A percentile compares a stretch with the other conserved stretches of the same genome.
Evolutionary conservation across 495 filamentous ascomycete species (phyloP).

Genomic region (Daldinia bambusicola): DNA sequence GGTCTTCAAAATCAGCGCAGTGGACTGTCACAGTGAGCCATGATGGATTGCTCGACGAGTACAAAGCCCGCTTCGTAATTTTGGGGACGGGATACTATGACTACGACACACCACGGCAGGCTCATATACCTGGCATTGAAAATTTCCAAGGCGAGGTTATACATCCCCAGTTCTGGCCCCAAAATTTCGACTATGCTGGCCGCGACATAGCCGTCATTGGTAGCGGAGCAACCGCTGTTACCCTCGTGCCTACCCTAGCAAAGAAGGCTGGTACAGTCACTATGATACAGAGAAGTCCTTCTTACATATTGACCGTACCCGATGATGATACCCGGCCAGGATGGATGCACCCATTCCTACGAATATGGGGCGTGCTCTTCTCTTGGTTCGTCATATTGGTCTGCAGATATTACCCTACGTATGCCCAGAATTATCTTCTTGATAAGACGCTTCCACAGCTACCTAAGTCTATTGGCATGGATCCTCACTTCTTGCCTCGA

Average conservation of each 20-base stretch:
- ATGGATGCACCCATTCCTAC: neutral
- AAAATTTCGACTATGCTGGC: slow-evolving; percentile 58
- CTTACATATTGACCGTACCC: slow-evolving; percentile 64
- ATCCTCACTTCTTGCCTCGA: slow-evolving; percentile 75
- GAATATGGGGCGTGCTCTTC: slow-evolving; percentile 2
- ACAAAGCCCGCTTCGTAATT: slow-evolving; percentile 67
- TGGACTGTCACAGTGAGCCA: slow-evolving; percentile 71
- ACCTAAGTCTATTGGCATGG: slow-evolving; percentile 63
- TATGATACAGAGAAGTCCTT: slow-evolving; percentile 67
- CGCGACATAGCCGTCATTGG: slow-evolving; percentile 67
- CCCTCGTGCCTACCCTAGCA: slow-evolving; percentile 62
- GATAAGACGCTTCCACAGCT: slow-evolving; percentile 59
- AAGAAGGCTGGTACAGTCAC: slow-evolving; percentile 62
- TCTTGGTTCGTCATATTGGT: slow-evolving; percentile 58
- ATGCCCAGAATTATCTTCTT: slow-evolving; percentile 59
- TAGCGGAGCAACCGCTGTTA: slow-evolving; percentile 67
- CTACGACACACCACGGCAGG: slow-evolving; percentile 66
- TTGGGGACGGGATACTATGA: slow-evolving; percentile 75
- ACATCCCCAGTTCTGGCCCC: slow-evolving; percentile 73
- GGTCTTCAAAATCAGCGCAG: slow-evolving; percentile 66
- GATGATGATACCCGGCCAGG: slow-evolving; percentile 35
- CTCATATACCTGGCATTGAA: slow-evolving; percentile 68
- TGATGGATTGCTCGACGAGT: slow-evolving; percentile 49
- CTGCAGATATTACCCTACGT: slow-evolving; percentile 64
- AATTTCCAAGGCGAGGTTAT: slow-evolving; percentile 65